Conservation (phyloP, 164 flowering plant species). For the Litsea cubeba region DNA sequence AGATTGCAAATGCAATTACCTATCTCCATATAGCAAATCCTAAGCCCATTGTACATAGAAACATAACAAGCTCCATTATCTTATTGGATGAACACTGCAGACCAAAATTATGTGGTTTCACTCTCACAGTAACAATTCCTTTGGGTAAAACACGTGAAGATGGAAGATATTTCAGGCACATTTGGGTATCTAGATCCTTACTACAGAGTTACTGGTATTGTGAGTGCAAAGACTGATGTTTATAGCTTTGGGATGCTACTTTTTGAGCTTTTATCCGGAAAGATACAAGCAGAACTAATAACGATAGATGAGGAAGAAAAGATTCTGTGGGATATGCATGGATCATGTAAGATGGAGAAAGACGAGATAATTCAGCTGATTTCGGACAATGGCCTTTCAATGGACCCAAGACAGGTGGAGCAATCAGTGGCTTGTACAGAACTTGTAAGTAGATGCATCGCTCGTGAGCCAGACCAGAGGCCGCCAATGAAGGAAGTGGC, state of each 20-base stretch:
- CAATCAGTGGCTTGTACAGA: no score
- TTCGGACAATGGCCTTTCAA: no score
- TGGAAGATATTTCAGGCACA: not conserved
- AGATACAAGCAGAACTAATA: no score
- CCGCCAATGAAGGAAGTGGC: no score
- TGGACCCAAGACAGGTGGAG: no score
- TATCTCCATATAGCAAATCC: slow-evolving; percentile 49
- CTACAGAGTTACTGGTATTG: slow-evolving; percentile 1
- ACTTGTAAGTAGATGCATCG: no score
- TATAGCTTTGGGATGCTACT: slow-evolving; percentile 42
- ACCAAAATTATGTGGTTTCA: slow-evolving; percentile 40
- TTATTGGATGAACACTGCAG: slow-evolving; percentile 43
- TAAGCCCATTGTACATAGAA: slow-evolving; percentile 38
- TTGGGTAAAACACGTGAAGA: not conserved
- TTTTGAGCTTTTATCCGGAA: slow-evolving; percentile 26
- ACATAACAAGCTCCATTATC: slow-evolving; percentile 38
- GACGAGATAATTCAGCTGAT: no score
- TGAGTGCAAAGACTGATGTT: slow-evolving; percentile 29
- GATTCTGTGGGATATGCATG: no score
- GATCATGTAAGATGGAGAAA: no score
- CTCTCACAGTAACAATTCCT: not conserved
- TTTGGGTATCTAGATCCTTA: not conserved
- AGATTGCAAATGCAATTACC: slow-evolving; percentile 36
- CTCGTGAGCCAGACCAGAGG: no score
- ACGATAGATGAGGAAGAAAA: no score